Evolutionary conservation across 1,284 basidiomycete genomes (phyloP), one percentile per base, ranked within the genome.

Genomic region (Sporisorium scitamineum): DNA sequence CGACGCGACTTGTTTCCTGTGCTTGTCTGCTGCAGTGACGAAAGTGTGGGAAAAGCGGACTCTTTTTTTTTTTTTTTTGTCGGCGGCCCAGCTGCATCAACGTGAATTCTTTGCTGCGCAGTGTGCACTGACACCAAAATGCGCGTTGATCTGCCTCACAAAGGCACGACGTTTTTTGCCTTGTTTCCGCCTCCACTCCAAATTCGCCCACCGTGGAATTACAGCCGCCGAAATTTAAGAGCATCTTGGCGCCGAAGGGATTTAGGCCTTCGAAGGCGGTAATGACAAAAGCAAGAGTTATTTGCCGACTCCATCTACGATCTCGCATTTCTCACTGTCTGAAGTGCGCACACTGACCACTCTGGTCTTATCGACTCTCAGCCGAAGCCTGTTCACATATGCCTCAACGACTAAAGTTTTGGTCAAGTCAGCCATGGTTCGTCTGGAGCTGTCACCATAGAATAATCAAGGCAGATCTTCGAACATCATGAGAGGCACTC

Each of bases 61-160:
- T 31, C 32, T 60, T 16, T 54, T 39, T 37, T 10, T 24, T 16
- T 11, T 20, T 6, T 41, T 32, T 11, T 27, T 34, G 44, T 45
- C 32, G 39, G 5, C n/a, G n/a, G n/a, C n/a, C n/a, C n/a, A n/a
- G 32, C 34, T 57, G 41, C 61, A 26, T 48, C 50, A 24, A 34
- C 34, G 34, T 34, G 14, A 34, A 34, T 34, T 47, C 48, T 22
- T 50, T 32, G 9, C 22, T 20, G 24, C 13, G 47, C 29, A n/a
- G 9, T 29, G 27, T 48, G 27, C 47, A 27, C 26, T 18, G 26
- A 47, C 44, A 47, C 24, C 14, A 27, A 41, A 22, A 45, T 11
- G 20, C 47, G 66, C 66, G 60, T 69, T 69, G 66, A 69, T 69
- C 37, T 50, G 42, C 11, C 26, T 6, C 20, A 10, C 31, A 18